A percentile compares a stretch with the other conserved stretches of the same genome.
Conservation (phyloP, 192 early-diverging fungal genomes). For the Umbelopsis sp. region DNA sequence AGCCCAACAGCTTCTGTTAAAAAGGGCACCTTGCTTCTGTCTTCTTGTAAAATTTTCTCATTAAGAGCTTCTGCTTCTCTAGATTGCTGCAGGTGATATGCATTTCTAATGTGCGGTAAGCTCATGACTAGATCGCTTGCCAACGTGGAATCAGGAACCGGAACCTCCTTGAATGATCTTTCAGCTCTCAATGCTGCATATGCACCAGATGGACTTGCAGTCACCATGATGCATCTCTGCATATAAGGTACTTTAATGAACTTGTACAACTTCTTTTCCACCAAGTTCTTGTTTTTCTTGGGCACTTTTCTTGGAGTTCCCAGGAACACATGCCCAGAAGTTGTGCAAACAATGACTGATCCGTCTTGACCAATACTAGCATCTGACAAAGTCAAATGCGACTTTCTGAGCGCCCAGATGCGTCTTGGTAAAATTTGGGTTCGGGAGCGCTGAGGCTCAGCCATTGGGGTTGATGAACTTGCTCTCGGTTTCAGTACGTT, state of each 20-base stretch:
- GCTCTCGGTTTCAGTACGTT: neutral
- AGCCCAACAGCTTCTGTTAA: neutral
- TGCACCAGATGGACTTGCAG: constrained; percentile 61
- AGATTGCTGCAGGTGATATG: neutral
- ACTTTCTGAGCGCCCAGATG: constrained; percentile 59
- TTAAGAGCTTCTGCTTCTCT: neutral
- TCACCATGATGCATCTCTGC: constrained; percentile 59
- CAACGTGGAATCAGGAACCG: constrained; percentile 5
- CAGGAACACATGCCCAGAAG: constrained; percentile 64
- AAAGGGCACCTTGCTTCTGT: neutral
- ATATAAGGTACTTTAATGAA: constrained; percentile 56
- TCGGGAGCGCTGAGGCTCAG: neutral
- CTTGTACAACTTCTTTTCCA: constrained; percentile 45
- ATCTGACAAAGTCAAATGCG: constrained; percentile 52
- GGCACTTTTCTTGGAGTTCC: constrained; percentile 40
- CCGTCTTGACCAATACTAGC: constrained; percentile 72
- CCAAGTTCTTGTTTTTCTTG: constrained; percentile 25
- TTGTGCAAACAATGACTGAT: constrained; percentile 65
- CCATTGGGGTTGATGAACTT: too few species aligned
- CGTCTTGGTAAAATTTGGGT: constrained; percentile 17
- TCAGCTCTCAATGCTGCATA: constrained; percentile 67
- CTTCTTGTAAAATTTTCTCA: neutral
- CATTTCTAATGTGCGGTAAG: constrained; percentile 8
- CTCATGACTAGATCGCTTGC: neutral
- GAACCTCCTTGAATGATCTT: constrained; percentile 32